Evolutionary conservation across 2,329 filamentous ascomycete genomes (phyloP), one percentile per base, ranked within the genome.

Genomic region (Leptographium radiaticola): DNA sequence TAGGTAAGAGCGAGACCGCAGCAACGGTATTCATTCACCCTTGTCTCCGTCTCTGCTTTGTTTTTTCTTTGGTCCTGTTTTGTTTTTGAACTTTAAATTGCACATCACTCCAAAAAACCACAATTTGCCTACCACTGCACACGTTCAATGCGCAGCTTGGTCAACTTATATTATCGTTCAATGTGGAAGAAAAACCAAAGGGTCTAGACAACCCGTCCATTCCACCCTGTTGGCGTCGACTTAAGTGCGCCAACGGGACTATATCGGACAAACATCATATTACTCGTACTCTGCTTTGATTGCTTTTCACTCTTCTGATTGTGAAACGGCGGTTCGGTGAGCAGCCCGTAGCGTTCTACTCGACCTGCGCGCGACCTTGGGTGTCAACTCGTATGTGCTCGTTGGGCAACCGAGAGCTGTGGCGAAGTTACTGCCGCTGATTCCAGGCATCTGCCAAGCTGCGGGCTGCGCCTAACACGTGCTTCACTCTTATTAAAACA

Each of bases 131-230:
- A 74, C 78, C 78, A 76, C 72, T 76, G 68, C 71, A 75, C 73
- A 69, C 63, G 31, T 70, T 73, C 72, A 68, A 71, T 81, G 74
- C 75, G 73, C 75, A 71, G 67, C 72, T 68, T 71, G 76, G 77
- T 80, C 71, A 79, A 77, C 73, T 77, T 76, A 64, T 66, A 66
- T 71, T 73, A 71, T 80, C 76, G 75, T 75, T 77, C 69, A 63
- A 48, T 50, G 77, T 81, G 79, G 78, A 75, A 81, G 76, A 81
- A 73, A 62, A 75, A 80, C 64, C 70, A 68, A 67, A 74, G 67
- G 78, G 79, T 76, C 78, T 81, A 81, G 79, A 82, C 79, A 81
- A 76, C 79, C 79, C 65, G 77, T 79, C 77, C 75, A 70, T 74
- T 82, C 79, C 79, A 81, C 79, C 79, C 79, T 79, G 77, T 70